Evolutionary conservation across 306 rosid genomes (phyloP), one percentile per base, ranked within the genome.

Genomic region (Malus orientalis): DNA sequence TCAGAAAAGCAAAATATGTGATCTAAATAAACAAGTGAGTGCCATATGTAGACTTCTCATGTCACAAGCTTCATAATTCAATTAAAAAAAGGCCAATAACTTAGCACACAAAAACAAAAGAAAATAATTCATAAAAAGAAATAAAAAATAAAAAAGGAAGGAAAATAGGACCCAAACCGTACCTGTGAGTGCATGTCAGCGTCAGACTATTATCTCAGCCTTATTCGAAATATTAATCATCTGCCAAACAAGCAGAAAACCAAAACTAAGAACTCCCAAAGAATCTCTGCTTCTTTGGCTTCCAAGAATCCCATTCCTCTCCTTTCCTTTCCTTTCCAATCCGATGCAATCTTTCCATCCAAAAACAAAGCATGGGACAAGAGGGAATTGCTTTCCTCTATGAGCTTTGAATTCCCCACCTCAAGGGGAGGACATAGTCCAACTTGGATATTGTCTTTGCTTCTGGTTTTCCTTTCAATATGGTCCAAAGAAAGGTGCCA

Each of bases 401-500:
- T 63, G 19, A 62, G 72, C 70, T 71, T 84, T 76, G 81, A 86
- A 57, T 57, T 84, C 76, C 82, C 70, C 54, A 66, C 62, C 49
- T 64, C 86, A 38, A 72, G 79, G 89, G 82, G 84, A 86, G 87
- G 76, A 74, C 12, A 9, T 66, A 82, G 25, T 60, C 85, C 75
- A 47, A 42, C 58, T 62, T 78, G 68, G 27, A 42, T 30, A 33
- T 80, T 66, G 63, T 68, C 67, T 49, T 70, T 75, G 40, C 57
- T 69, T 76, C 11, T 63, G 77, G 71, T 18, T 76, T 81, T 83
- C 85, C 82, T 81, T 81, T 70, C 78, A 84, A 85, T 38, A 91
- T 95, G 99, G 99, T 92, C 78, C 99, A 92, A 78, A 86, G 92
- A 80, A 91, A 88, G 86, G 89, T 80, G 3, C 74, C 80, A 45